Conservation (phyloP, 2,329 filamentous ascomycete species). For the Ceratocystis lukuohia region DNA sequence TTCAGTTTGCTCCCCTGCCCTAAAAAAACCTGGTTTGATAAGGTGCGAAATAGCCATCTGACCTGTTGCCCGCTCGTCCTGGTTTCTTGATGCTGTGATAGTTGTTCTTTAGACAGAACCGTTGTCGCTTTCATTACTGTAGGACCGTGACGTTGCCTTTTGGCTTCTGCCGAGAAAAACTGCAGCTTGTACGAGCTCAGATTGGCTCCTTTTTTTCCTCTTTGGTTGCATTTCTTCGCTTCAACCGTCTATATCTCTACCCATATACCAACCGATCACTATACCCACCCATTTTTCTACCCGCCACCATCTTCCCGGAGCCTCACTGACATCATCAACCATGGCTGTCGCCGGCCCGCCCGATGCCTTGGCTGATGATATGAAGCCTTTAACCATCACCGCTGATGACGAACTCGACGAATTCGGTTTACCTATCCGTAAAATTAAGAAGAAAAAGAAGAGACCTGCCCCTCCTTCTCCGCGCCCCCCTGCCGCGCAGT, state of each 20-base stretch:
- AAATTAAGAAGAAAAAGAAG: constrained; percentile 21
- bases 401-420: constrained; percentile 45
- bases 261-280: not conserved
- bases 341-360: not conserved
- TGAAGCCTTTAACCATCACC: constrained; percentile 18
- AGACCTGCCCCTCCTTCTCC: constrained; percentile 21
- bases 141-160: not conserved
- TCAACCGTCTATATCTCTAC: not conserved
- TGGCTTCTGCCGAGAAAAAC: not conserved
- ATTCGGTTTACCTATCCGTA: constrained; percentile 50
- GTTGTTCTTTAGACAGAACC: constrained; percentile 3
- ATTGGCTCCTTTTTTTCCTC: not conserved
- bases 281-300: not conserved
- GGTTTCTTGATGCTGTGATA: not conserved
- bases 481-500: not conserved
- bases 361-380: constrained; percentile 14
- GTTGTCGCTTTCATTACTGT: not conserved
- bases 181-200: not conserved
- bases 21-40: not conserved
- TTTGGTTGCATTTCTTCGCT: not conserved
- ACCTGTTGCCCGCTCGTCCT: not conserved
- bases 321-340: not conserved
- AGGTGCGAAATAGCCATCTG: not conserved
- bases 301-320: not conserved
- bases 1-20: not conserved